Evolutionary conservation across 2,329 filamentous ascomycete species (phyloP), one percentile per base, ranked within the genome.

Genomic region (Aureobasidium namibiae): DNA sequence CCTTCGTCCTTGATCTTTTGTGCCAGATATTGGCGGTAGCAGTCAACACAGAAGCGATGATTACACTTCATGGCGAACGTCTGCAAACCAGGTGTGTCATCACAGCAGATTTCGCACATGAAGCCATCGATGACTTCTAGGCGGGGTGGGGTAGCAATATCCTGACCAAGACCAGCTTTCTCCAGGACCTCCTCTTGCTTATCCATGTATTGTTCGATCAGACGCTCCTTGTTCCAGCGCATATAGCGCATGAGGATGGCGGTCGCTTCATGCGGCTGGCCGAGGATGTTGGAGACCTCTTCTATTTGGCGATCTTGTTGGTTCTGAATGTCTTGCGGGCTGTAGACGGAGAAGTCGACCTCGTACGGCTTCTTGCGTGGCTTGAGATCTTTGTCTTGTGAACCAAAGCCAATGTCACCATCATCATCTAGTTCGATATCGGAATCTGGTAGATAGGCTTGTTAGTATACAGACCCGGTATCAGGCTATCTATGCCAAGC

Each of bases 171-270:
- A 0, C 94, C 94, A 14, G 92, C 92, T 62, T 85, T 86, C 67
- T 96, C 91, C 34, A 97, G 77, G 2, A 94, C 84, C 68, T 87
- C 83, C 61, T 88, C 84, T 3, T 88, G 85, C 53, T 83, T 83
- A 64, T 99, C 92, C 92, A 99, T 96, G 73, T 97, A 97, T 64
- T 90, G 86, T 69, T 99, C 94, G 60, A 97, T 92, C 65, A 99
- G 73, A 39, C 89, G 86, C 71, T 99, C 94, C 72, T 96, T 94
- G 74, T 97, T 97, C 94, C 94, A 99, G 69, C 91, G 83, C 66
- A 89, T 90, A 73, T 94, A 84, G 48, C 94, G 87, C 61, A 99
- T 78, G 41, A 99, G 79, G 56, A 99, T 96, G 24, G 92, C 92
- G 0, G 89, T 86, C 63, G 94, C 89, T 74, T 97, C 94, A 67